Conservation (phyloP, 495 filamentous ascomycete genomes). For the Daldinia grandis region DNA sequence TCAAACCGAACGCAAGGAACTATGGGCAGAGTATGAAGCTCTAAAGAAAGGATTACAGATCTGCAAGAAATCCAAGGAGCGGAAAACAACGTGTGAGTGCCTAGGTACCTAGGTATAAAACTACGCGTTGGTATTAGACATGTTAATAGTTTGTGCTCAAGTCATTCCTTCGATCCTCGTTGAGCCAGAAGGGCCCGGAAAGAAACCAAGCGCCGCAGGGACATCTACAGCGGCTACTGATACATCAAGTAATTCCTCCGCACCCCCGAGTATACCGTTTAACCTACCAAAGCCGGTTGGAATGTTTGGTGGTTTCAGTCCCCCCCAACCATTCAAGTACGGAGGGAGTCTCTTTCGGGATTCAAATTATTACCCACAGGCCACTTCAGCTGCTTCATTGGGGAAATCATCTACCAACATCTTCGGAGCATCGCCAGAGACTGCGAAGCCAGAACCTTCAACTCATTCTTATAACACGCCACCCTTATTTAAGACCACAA, state of each 20-base stretch:
- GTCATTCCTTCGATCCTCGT: constrained; percentile 2
- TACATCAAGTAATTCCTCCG: neutral
- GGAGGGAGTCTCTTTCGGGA: neutral
- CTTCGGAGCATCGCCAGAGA: neutral
- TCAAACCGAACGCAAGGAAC: constrained; percentile 22
- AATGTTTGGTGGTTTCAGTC: neutral
- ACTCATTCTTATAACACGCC: too few relatives aligned
- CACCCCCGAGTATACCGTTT: neutral
- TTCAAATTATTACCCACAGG: neutral
- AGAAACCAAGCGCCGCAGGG: too few relatives aligned
- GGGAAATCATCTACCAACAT: neutral
- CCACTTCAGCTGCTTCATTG: neutral
- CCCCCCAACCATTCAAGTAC: too few relatives aligned
- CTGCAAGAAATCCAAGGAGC: constrained; percentile 36
- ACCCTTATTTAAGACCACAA: too few relatives aligned
- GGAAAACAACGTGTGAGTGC: constrained; percentile 14
- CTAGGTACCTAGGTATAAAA: neutral
- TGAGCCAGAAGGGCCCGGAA: neutral
- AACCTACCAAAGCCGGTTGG: neutral
- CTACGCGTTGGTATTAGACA: neutral
- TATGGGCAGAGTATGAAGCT: constrained; percentile 28
- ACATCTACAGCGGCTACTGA: neutral
- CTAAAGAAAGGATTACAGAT: constrained; percentile 40
- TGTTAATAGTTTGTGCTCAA: neutral
- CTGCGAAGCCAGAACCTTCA: too few relatives aligned